Conservation (phyloP, 1,284 basidiomycete species). For the Abortiporus biennis region DNA sequence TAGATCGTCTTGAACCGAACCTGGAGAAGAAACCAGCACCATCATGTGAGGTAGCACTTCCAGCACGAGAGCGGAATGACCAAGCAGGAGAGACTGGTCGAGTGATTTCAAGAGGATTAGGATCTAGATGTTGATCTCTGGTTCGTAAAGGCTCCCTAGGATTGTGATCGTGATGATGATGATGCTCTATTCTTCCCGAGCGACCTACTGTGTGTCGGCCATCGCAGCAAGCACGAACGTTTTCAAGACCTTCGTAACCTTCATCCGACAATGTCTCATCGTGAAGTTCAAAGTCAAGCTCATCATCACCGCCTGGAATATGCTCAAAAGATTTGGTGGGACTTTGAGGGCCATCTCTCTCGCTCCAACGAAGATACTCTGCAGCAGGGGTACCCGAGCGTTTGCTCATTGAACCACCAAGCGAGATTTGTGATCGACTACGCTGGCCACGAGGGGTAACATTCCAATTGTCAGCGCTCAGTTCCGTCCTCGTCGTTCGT, state of each 20-base stretch:
- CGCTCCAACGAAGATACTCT: constrained; percentile 77
- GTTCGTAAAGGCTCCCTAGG: constrained; percentile 18
- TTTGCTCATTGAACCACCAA: constrained; percentile 70
- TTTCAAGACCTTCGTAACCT: constrained; percentile 90
- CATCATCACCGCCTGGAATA: constrained; percentile 46
- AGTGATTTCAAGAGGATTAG: constrained; percentile 38
- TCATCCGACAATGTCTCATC: constrained; percentile 72
- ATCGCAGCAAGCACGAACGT: constrained; percentile 92
- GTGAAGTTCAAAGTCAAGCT: constrained; percentile 79
- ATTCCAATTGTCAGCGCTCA: constrained; percentile 57
- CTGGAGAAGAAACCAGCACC: constrained; percentile 60
- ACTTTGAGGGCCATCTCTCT: constrained; percentile 60
- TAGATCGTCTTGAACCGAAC: constrained; percentile 65
- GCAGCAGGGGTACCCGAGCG: constrained; percentile 84
- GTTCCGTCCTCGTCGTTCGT: constrained; percentile 41
- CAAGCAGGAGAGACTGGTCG: constrained; percentile 72
- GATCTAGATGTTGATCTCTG: constrained; percentile 40
- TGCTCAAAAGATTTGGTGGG: constrained; percentile 66
- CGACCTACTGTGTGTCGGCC: constrained; percentile 81
- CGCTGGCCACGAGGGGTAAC: constrained; percentile 70
- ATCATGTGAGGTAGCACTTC: constrained; percentile 61
- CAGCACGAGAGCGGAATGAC: constrained; percentile 74
- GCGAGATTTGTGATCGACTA: constrained; percentile 70
- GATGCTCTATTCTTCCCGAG: constrained; percentile 38
- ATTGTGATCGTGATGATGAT: constrained; percentile 47